phyloP scores from a whole-genome alignment of 1,139 yeast species.

The Saccharomyces uvarum region DNA sequence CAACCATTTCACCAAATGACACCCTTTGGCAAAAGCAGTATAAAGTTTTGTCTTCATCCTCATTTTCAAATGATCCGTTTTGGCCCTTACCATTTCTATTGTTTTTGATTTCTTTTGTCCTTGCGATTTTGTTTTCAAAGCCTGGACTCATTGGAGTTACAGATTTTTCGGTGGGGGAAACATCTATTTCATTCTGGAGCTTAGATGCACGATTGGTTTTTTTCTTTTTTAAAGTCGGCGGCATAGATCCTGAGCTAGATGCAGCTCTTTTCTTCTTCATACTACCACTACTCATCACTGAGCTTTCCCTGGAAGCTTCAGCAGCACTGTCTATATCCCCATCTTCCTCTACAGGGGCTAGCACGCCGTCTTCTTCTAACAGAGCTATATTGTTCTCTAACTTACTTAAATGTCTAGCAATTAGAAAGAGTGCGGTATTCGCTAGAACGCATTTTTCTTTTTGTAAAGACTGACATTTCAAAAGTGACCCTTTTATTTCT shows the following conservation, averaged over 20 bases:
- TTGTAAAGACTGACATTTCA: conserved; percentile 53
- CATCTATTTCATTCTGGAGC: neutral
- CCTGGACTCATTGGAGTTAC: neutral
- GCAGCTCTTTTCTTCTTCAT: conserved; percentile 22
- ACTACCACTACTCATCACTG: conserved; percentile 10
- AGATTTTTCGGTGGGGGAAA: neutral
- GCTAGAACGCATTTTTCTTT: conserved; percentile 73
- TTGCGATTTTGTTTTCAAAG: neutral
- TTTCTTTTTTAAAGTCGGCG: conserved; percentile 17
- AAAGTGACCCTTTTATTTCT: conserved; percentile 65
- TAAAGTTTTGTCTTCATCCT: conserved; percentile 38
- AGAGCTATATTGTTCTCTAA: conserved; percentile 71
- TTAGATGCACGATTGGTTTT: conserved; percentile 14
- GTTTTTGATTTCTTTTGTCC: neutral
- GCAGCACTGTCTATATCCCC: conserved; percentile 27
- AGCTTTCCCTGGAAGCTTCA: conserved; percentile 25
- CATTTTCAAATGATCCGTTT: conserved; percentile 18
- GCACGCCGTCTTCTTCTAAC: conserved; percentile 69
- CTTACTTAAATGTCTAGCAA: conserved; percentile 64
- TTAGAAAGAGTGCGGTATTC: conserved; percentile 70
- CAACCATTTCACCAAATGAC: conserved; percentile 71
- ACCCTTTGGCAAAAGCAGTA: conserved; percentile 66
- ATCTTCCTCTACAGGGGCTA: conserved; percentile 47
- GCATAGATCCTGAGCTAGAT: conserved; percentile 10
- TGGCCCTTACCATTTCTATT: neutral